Evolutionary conservation across 441 rosid genomes (phyloP).

Genomic region (Kokia cookei): DNA sequence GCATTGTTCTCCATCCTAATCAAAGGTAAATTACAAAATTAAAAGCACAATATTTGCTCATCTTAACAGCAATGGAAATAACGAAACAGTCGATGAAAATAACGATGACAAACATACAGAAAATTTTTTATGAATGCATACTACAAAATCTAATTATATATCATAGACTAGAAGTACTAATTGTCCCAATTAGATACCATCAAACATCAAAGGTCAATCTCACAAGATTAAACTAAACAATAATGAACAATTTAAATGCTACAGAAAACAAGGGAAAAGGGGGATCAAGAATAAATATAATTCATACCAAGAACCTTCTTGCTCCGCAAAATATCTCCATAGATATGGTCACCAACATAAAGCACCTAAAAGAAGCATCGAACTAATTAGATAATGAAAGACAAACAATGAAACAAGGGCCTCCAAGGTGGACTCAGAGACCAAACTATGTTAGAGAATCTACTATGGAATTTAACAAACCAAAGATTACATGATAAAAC

Average conservation of each 20-base stretch:
- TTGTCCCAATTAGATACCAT: neutral
- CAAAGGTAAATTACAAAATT: neutral
- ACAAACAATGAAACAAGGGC: neutral
- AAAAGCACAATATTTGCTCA: neutral
- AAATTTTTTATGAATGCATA: neutral
- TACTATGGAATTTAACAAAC: neutral
- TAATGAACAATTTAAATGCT: slow-evolving; percentile 5
- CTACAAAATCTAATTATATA: neutral
- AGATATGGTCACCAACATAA: slow-evolving; percentile 97
- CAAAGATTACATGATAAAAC: neutral
- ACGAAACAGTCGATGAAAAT: neutral
- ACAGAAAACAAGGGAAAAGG: neutral
- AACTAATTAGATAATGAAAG: slow-evolving; percentile 7
- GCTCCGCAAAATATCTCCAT: slow-evolving; percentile 97
- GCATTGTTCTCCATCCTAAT: slow-evolving; percentile 99
- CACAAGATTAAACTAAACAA: neutral
- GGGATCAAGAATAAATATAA: slow-evolving; percentile 8
- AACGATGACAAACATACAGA: neutral
- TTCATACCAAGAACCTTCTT: slow-evolving; percentile 82
- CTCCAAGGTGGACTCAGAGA: neutral
- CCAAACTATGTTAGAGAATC: neutral
- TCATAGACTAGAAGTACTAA: neutral
- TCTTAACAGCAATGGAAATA: neutral
- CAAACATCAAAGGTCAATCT: neutral
- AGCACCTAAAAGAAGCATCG: slow-evolving; percentile 52